Evolutionary conservation across 345 rosid genomes (phyloP).

Genomic region (Firmiana major): DNA sequence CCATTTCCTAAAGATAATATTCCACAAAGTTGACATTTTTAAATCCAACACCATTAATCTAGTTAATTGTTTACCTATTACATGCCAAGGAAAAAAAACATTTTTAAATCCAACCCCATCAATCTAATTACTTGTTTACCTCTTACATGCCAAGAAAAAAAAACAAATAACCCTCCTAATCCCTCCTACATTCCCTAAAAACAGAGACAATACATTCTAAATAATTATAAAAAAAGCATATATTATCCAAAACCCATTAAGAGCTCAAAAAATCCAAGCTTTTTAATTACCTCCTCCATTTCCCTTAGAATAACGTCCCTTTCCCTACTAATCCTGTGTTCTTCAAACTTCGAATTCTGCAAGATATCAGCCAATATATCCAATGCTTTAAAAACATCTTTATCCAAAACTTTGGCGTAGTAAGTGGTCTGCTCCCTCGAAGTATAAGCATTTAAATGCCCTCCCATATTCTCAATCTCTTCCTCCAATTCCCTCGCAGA

Average conservation of each 20-base stretch:
- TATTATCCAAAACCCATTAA: not conserved
- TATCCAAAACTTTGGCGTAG: slow-evolving; percentile 83
- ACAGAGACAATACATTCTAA: not conserved
- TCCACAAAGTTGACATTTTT: not conserved
- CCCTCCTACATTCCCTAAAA: not conserved
- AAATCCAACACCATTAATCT: not conserved
- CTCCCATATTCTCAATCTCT: slow-evolving; percentile 96
- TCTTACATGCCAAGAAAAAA: not conserved
- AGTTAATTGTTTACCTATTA: not conserved
- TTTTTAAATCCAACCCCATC: not conserved
- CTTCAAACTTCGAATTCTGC: slow-evolving; percentile 80
- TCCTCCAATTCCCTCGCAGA: slow-evolving; percentile 62
- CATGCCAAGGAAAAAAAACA: not conserved
- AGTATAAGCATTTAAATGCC: slow-evolving; percentile 90
- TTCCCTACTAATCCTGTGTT: slow-evolving; percentile 60
- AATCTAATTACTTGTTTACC: not conserved
- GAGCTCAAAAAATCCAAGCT: not conserved
- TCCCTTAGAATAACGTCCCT: slow-evolving; percentile 72
- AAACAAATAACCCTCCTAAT: not conserved
- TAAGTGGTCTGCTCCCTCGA: slow-evolving; percentile 96
- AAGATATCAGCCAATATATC: slow-evolving; percentile 87
- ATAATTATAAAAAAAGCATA: not conserved
- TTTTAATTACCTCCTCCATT: slow-evolving; percentile 66
- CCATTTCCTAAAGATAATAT: not conserved
- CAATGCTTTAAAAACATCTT: slow-evolving; percentile 62